Evolutionary conservation across 768 basidiomycete genomes (phyloP), one percentile per base, ranked within the genome.

Genomic region (Postia placenta): DNA sequence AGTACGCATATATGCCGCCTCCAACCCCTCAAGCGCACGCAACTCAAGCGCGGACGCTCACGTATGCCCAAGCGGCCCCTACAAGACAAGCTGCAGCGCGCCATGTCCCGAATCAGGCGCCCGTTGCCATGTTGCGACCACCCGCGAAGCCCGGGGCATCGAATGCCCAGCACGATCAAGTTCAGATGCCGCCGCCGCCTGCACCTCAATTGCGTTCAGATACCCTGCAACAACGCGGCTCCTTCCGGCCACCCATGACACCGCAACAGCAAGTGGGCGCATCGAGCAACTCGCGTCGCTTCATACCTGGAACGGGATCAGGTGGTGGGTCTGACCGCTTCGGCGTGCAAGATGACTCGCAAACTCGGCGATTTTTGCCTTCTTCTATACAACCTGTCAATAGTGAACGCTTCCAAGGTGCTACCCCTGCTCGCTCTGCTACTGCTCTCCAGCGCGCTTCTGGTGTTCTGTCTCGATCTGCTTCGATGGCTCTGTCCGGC

Each of bases 1-100:
- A 84, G 64, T 90, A 80, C 61, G 77, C 79, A n/a, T 89, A 85
- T 62, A 67, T 63, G 4, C 75, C 75, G 20, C 72, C 76, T 20
- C 69, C 71, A 17, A 71, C 68, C 27, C 63, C 72, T 37, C 75
- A 72, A 49, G 63, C 60, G 45, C 70, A 39, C 69, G 28, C 56
- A 43, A 0, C 47, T 53, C 27, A 55, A 42, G 5, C 26, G 2
- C 69, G 70, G 15, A 64, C 63, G 27, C 59, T 72, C 19, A 65
- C 74, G 14, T 70, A 74, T 56, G 62, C 63, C 47, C 82, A 80
- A 56, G 54, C 66, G 15, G 63, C 68, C 5, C 69, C 75, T 2
- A 57, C 64, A n/a, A 60, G 64, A 22, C 72, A 73, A 45, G 67
- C 35, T 48, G 61, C 43, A 59, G 54, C 63, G 27, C 65, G 57